phyloP scores from a whole-genome alignment of 2,329 filamentous ascomycete species.

The Colletotrichum sublineola region DNA sequence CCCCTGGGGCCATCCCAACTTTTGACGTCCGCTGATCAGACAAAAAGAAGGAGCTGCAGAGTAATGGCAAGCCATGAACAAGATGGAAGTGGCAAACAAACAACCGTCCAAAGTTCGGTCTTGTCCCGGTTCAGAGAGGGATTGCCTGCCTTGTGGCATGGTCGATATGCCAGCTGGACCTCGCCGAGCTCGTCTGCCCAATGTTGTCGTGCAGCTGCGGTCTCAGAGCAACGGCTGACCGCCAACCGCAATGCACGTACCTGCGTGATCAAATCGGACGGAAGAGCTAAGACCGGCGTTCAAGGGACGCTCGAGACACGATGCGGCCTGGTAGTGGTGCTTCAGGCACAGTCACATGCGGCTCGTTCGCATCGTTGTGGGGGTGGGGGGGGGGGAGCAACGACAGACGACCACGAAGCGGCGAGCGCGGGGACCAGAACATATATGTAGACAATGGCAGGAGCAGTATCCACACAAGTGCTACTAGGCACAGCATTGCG shows the following conservation, averaged over 20 bases:
- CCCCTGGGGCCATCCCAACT: neutral
- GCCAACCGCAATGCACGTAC: constrained; percentile 9
- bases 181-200: constrained; percentile 8
- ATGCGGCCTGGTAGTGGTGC: constrained; percentile 12
- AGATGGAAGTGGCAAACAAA: neutral
- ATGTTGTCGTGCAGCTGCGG: constrained; percentile 31
- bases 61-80: neutral
- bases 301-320: constrained; percentile 30
- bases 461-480: neutral
- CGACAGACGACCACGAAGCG: neutral
- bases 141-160: neutral
- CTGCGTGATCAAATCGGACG: constrained; percentile 29
- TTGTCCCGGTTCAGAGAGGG: neutral
- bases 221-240: constrained; percentile 32
- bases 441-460: constrained; percentile 25
- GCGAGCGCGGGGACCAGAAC: neutral
- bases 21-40: constrained; percentile 21
- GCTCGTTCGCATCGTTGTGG: constrained; percentile 23
- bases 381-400: neutral
- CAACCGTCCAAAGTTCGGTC: constrained; percentile 27
- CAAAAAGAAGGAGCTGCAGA: neutral
- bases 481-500: neutral
- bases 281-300: constrained; percentile 34
- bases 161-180: constrained; percentile 3
- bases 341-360: constrained; percentile 28